Conservation (phyloP, 2,329 filamentous ascomycete species). For the Penicillium sp. region DNA sequence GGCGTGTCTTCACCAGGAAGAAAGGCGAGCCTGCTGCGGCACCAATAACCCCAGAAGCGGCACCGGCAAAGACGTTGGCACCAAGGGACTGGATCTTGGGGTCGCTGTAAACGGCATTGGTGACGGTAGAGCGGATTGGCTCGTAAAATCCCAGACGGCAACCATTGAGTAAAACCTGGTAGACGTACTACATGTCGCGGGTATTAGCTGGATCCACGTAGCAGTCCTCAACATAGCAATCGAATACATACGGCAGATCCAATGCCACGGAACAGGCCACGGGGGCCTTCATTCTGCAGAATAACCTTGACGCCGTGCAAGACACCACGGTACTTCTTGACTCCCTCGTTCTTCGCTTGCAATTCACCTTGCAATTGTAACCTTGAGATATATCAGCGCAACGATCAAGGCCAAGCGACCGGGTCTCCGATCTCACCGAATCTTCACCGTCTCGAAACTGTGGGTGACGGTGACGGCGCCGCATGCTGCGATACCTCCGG, state of each 20-base stretch:
- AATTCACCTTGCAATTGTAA: slow-evolving; percentile 96
- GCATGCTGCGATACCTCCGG: slow-evolving; percentile 92
- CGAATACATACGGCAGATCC: slow-evolving; percentile 62
- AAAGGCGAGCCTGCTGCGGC: slow-evolving; percentile 92
- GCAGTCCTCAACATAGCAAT: too few relatives aligned
- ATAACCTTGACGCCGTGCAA: slow-evolving; percentile 89
- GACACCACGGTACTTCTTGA: slow-evolving; percentile 83
- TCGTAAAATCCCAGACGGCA: slow-evolving; percentile 98
- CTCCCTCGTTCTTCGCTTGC: slow-evolving; percentile 76
- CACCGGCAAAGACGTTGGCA: slow-evolving; percentile 91
- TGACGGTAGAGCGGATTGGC: slow-evolving; percentile 71
- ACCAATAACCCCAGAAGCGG: slow-evolving; percentile 80
- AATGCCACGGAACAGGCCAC: slow-evolving; percentile 80
- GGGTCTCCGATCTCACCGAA: slow-evolving; percentile 57
- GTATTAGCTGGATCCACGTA: background rate
- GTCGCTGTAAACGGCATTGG: slow-evolving; percentile 66
- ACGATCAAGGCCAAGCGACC: slow-evolving; percentile 3
- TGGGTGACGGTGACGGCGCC: slow-evolving; percentile 96
- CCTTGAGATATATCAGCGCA: slow-evolving; percentile 43
- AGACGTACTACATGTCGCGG: slow-evolving; percentile 62
- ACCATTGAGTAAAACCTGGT: slow-evolving; percentile 93
- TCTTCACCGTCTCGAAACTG: slow-evolving; percentile 98
- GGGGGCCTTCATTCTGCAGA: slow-evolving; percentile 78
- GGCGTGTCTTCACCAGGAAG: slow-evolving; percentile 93
- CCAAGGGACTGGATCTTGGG: slow-evolving; percentile 72